phyloP scores from a whole-genome alignment of 2,329 filamentous ascomycete species.

The Sporothrix phasma region DNA sequence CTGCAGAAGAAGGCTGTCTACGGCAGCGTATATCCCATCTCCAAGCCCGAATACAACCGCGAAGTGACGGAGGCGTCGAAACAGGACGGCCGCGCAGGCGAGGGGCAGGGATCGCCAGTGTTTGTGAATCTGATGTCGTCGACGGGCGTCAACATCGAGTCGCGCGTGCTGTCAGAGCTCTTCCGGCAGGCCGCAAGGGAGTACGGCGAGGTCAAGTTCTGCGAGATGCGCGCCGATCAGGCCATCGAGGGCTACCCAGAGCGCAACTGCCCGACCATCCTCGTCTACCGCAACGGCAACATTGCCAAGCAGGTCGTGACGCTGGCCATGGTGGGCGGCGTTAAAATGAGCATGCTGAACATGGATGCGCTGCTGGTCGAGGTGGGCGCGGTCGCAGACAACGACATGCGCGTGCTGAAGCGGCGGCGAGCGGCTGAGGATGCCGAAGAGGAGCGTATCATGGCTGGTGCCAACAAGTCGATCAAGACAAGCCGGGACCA shows the following conservation, averaged over 20 bases:
- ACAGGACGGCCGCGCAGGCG: not conserved
- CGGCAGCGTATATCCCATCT: constrained; percentile 84
- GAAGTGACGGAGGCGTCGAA: constrained; percentile 88
- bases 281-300: constrained; percentile 87
- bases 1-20: constrained; percentile 70
- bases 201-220: constrained; percentile 95
- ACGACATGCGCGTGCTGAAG: constrained; percentile 67
- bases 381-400: constrained; percentile 66
- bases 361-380: constrained; percentile 75
- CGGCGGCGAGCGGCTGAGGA: constrained; percentile 50
- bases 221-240: constrained; percentile 82
- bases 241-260: constrained; percentile 97
- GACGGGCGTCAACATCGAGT: constrained; percentile 72
- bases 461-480: constrained; percentile 34
- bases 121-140: constrained; percentile 77
- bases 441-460: constrained; percentile 46
- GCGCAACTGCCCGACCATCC: constrained; percentile 83
- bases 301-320: constrained; percentile 92
- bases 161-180: constrained; percentile 68
- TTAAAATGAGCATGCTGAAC: constrained; percentile 59
- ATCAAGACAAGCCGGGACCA: constrained; percentile 20
- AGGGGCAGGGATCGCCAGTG: constrained; percentile 31
- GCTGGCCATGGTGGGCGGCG: constrained; percentile 65
- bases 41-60: constrained; percentile 84
- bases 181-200: constrained; percentile 77